Percentiles rank a stretch among this genome's conserved stretches.
Evolutionary conservation across 129 eudicot species (phyloP).

Genomic region (Saposhnikovia divaricata): DNA sequence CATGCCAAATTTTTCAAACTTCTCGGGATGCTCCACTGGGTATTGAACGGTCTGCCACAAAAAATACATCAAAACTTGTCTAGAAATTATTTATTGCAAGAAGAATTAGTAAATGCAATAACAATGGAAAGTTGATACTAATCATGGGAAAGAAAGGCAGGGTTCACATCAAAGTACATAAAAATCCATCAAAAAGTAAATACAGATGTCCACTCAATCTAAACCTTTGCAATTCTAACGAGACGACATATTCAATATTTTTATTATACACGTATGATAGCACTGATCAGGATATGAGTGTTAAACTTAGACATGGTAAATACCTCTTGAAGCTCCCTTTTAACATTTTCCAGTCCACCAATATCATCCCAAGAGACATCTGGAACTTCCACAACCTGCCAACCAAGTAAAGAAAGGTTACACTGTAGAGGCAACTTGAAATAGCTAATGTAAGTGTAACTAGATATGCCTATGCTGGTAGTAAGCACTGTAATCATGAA

Average conservation of each 20-base stretch:
- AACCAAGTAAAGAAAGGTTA: background rate
- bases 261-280: background rate
- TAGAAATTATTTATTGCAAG: background rate
- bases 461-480: background rate
- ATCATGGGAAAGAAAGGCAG: background rate
- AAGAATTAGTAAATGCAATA: background rate
- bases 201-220: background rate
- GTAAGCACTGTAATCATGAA: background rate
- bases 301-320: background rate
- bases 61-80: background rate
- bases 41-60: constrained; percentile 64
- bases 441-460: background rate
- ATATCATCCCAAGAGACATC: constrained; percentile 68
- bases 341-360: constrained; percentile 80
- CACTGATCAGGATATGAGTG: background rate
- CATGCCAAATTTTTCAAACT: constrained; percentile 82
- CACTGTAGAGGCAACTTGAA: background rate
- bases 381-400: constrained; percentile 84
- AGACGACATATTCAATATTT: background rate
- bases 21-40: constrained; percentile 88
- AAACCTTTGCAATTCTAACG: background rate
- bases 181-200: background rate
- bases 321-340: constrained; percentile 80
- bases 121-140: background rate
- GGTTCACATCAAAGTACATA: background rate